Conservation (phyloP, 73 alveolate species). For the Blepharisma stoltei region DNA sequence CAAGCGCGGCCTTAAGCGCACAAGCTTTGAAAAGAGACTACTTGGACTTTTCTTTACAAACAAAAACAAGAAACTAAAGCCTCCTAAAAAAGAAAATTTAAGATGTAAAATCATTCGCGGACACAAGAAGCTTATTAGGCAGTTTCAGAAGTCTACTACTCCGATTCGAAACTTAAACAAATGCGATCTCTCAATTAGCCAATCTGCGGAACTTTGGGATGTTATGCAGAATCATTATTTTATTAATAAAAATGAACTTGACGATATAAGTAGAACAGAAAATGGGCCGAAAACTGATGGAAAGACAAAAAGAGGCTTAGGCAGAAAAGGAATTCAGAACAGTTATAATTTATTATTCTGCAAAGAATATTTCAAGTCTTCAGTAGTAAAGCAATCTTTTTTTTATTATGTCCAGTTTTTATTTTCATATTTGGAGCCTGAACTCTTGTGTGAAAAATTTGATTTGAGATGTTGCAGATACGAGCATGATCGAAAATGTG, state of each 20-base stretch:
- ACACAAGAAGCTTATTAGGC: neutral
- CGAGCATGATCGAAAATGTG: neutral
- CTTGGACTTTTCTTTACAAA: neutral
- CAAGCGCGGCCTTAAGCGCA: too few species aligned
- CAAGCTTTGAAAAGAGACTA: too few species aligned
- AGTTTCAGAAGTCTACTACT: neutral
- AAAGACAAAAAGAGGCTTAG: neutral
- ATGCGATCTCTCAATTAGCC: neutral
- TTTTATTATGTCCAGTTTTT: neutral
- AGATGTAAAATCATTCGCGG: neutral
- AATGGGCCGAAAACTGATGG: neutral
- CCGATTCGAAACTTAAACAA: neutral
- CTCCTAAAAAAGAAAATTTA: neutral
- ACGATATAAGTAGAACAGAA: neutral
- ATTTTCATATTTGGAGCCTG: neutral
- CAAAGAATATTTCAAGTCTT: neutral
- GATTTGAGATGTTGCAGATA: neutral
- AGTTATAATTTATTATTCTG: neutral
- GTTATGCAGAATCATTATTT: neutral
- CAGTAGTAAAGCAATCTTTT: neutral
- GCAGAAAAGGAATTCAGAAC: neutral
- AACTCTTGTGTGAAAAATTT: neutral
- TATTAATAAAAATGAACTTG: neutral
- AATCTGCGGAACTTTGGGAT: neutral
- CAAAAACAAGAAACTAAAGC: neutral